Conservation (phyloP, 257 asterid genomes). For the Solanum bulbocastanum region DNA sequence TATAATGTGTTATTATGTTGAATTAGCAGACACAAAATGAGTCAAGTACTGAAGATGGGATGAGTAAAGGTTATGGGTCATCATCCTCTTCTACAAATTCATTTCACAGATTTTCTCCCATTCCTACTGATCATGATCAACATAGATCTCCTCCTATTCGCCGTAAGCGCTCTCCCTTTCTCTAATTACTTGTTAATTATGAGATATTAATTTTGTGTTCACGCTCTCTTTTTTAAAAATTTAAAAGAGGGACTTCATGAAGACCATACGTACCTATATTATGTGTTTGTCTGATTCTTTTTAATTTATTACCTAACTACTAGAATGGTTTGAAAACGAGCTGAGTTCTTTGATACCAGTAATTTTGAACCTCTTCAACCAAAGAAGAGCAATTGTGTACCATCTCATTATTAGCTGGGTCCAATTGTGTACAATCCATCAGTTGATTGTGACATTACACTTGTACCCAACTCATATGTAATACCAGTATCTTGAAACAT, state of each 20-base stretch:
- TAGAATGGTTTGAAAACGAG: not conserved
- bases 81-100: conserved; percentile 61
- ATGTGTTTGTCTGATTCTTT: not conserved
- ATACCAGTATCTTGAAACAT: not conserved
- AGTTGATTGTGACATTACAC: conserved; percentile 4
- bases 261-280: not conserved
- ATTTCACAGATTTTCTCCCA: conserved; percentile 27
- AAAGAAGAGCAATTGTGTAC: not conserved
- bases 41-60: conserved; percentile 13
- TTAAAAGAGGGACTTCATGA: not conserved
- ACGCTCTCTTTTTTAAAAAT: no score
- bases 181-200: not conserved
- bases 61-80: conserved; percentile 42
- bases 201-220: not conserved
- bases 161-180: conserved; percentile 30
- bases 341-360: not conserved
- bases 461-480: not conserved
- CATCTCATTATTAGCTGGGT: not conserved
- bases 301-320: not conserved
- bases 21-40: conserved; percentile 40
- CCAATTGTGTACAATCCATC: not conserved
- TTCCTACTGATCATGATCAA: conserved; percentile 31
- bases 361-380: not conserved
- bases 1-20: not conserved
- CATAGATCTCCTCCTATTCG: conserved; percentile 65